Conservation (phyloP, 352 stramenopile species). For the Pythium biforme region DNA sequence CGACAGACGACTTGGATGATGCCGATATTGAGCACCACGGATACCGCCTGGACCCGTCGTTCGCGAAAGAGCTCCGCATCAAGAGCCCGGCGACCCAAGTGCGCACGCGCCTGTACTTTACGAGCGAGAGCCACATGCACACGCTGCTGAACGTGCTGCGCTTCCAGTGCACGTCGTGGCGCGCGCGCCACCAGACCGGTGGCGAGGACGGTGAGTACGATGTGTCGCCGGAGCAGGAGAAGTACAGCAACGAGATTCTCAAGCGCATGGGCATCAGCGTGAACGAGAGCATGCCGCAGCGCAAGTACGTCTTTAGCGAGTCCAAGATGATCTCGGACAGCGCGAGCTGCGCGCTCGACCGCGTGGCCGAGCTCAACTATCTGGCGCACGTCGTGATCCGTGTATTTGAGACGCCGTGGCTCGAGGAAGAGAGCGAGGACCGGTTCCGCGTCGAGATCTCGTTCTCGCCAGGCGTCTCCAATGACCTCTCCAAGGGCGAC, state of each 20-base stretch:
- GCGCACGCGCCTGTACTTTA: constrained; percentile 99
- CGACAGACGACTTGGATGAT: constrained; percentile 43
- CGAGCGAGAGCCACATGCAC: constrained; percentile 98
- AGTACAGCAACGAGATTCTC: constrained; percentile 84
- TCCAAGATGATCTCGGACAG: constrained; percentile 80
- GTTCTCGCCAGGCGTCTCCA: constrained; percentile 73
- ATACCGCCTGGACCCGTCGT: constrained; percentile 86
- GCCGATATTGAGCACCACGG: constrained; percentile 82
- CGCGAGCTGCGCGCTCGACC: constrained; percentile 71
- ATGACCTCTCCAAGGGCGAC: constrained; percentile 29
- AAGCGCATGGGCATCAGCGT: constrained; percentile 85
- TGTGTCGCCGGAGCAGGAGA: constrained; percentile 77
- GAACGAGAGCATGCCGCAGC: constrained; percentile 72
- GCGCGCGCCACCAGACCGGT: constrained; percentile 49
- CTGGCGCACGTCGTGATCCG: constrained; percentile 98
- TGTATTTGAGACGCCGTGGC: constrained; percentile 95
- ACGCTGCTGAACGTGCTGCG: constrained; percentile 98
- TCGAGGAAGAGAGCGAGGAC: constrained; percentile 80
- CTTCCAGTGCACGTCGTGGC: constrained; percentile 82
- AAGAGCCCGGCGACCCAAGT: constrained; percentile 89
- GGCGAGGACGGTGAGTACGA: constrained; percentile 66
- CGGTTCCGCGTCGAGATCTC: constrained; percentile 86
- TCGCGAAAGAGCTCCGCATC: constrained; percentile 93
- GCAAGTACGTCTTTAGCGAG: constrained; percentile 79
- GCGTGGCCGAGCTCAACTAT: constrained; percentile 96